Base-by-base conservation (phyloP, 2,329 filamentous ascomycete genomes). In the Cucurbitaria berberidis region DNA sequence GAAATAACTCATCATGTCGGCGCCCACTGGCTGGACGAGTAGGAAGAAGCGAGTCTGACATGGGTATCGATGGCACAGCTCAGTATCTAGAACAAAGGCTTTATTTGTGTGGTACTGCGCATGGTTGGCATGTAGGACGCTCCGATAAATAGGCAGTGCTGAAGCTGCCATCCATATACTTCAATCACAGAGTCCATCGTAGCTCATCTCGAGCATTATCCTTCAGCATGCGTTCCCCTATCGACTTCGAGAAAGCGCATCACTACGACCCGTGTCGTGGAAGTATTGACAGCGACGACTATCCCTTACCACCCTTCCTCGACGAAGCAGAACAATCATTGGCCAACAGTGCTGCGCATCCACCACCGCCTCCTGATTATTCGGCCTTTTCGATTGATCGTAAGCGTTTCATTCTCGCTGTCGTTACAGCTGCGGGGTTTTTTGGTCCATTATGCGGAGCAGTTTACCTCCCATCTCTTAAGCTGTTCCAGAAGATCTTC, bases 401-500 rank as follows among this genome's bases (percentile, higher is more conserved):
- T 6, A 69, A 69, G 46, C 66, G 67, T 15, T 73, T 79, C 45
- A 74, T 79, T 29, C 64, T 80, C 5, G 57, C 51, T 19, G 60
- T 78, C 21, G 74, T 78, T 41, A 78, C 76, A 2, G 59, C 70
- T 5, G 77, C 76, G 1, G 78, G 76, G 3, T 76, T 78, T 61
- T 73, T 80, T 36, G 78, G 74, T 0, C 78, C 78, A 8, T 53
- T 80, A 16, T 74, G 74, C n/a, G 78, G 77, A 26, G 74, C 72
- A n/a, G 74, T 80, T 27, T 80, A 80, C 59, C 61, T 80, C 2
- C 78, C 78, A 0, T 70, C 74, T 18, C 66, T 80, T 22, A 73
- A 69, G 2, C 63, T 80, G 15, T 70, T 75, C 45, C 42, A 72
- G 13, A 49, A 57, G 1, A 73, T 76, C 35, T 79, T 80, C 52